phyloP scores from a whole-genome alignment of 305 asterid species.

The Rubia tinctorum region DNA sequence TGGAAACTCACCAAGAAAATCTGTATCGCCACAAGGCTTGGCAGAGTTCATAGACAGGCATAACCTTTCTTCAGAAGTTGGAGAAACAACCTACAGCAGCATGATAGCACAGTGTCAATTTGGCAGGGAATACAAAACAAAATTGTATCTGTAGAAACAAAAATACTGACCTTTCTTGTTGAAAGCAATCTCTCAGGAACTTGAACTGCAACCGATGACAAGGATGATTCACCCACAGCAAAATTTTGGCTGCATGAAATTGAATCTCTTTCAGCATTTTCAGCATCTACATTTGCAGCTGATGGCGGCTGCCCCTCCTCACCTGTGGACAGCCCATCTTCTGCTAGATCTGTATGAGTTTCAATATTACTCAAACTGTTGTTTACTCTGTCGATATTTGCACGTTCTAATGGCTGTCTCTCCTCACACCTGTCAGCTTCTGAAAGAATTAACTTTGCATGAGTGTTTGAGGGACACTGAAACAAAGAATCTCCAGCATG shows the following conservation, averaged over 20 bases:
- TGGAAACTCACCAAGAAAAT: slow-evolving; percentile 46
- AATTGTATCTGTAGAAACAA: slow-evolving; percentile 19
- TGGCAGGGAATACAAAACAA: slow-evolving; percentile 15
- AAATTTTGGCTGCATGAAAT: slow-evolving; percentile 27
- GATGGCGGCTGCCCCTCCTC: slow-evolving; percentile 33
- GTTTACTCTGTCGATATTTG: slow-evolving; percentile 20
- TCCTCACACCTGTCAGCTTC: slow-evolving; percentile 28
- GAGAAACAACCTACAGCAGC: slow-evolving; percentile 67
- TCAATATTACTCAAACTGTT: slow-evolving; percentile 19
- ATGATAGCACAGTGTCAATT: slow-evolving; percentile 9
- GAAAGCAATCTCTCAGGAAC: slow-evolving; percentile 73
- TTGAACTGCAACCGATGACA: slow-evolving; percentile 32
- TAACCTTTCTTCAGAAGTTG: slow-evolving; percentile 63
- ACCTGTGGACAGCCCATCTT: slow-evolving; percentile 24
- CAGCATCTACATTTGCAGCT: slow-evolving; percentile 26
- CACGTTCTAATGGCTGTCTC: slow-evolving; percentile 31
- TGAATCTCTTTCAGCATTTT: slow-evolving; percentile 33
- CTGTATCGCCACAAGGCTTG: slow-evolving; percentile 30
- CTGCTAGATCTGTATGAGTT: slow-evolving; percentile 24
- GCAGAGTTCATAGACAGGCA: slow-evolving; percentile 51
- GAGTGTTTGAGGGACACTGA: slow-evolving; percentile 27
- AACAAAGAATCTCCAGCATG: slow-evolving; percentile 26
- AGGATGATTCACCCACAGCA: slow-evolving; percentile 27
- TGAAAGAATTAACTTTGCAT: slow-evolving; percentile 25
- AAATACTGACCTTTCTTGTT: slow-evolving; percentile 57